A percentile compares a stretch with the other conserved stretches of the same genome.
phyloP scores from a whole-genome alignment of 495 filamentous ascomycete genomes.

The Daldinia concentrica region DNA sequence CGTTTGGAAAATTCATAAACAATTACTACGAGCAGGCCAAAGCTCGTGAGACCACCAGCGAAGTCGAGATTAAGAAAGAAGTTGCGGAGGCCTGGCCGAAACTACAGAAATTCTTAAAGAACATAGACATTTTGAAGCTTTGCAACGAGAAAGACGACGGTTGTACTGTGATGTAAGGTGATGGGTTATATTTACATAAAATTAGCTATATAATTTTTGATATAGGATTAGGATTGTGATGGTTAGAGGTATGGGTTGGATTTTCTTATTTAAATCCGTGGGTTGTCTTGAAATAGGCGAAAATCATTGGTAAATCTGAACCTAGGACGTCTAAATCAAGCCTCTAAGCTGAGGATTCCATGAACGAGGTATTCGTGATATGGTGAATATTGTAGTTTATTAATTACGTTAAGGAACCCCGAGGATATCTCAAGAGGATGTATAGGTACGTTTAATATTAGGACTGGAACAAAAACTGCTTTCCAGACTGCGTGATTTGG shows the following conservation, averaged over 20 bases:
- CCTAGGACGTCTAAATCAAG: not conserved
- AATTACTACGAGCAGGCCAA: not conserved
- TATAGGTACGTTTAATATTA: not conserved
- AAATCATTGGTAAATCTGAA: not conserved
- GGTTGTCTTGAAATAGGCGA: not conserved
- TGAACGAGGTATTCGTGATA: not conserved
- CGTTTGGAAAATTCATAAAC: not conserved
- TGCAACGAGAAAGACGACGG: not conserved
- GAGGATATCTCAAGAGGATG: not conserved
- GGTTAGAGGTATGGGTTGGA: not conserved
- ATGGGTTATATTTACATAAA: not conserved
- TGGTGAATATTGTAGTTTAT: not conserved
- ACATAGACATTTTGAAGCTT: not conserved
- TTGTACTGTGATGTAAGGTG: not conserved
- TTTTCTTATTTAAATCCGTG: not conserved
- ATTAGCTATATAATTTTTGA: not conserved
- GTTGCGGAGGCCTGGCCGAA: not conserved
- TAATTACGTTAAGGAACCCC: not conserved
- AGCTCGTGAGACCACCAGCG: not conserved
- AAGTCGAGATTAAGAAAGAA: not conserved
- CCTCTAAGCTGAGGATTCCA: not conserved
- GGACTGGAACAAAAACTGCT: not conserved
- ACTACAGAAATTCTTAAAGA: not conserved
- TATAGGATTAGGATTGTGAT: not conserved
- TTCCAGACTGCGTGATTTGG: not conserved